A percentile compares a stretch with the other conserved stretches of the same genome.
Evolutionary conservation across 2,329 filamentous ascomycete genomes (phyloP).

Genomic region (Graphium sp.): DNA sequence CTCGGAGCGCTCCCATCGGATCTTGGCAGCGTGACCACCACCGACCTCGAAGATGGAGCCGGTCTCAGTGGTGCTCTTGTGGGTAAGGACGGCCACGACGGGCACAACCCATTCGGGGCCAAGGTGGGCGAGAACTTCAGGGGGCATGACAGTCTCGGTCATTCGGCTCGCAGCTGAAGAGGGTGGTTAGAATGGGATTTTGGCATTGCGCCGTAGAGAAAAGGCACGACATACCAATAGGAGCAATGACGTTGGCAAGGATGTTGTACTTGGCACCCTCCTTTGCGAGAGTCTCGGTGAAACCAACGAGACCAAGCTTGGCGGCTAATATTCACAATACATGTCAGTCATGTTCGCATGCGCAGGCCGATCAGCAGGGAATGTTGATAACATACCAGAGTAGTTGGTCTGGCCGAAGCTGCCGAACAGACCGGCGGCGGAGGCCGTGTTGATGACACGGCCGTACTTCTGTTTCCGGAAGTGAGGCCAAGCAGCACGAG

Average conservation of each 20-base stretch:
- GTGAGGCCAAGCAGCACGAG: conserved; percentile 87
- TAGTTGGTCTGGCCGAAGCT: conserved; percentile 96
- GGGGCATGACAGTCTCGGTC: conserved; percentile 90
- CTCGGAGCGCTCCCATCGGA: conserved; percentile 85
- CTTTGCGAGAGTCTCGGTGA: conserved; percentile 95
- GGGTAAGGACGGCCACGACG: conserved; percentile 72
- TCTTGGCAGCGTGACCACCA: conserved; percentile 80
- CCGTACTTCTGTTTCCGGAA: conserved; percentile 99
- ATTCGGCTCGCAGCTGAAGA: conserved; percentile 72
- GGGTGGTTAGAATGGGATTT: background rate
- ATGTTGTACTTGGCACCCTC: conserved; percentile 98
- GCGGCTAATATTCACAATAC: conserved; percentile 58
- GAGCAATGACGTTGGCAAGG: conserved; percentile 82
- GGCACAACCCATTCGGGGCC: conserved; percentile 94
- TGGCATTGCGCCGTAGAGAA: background rate
- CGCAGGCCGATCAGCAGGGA: too few species aligned
- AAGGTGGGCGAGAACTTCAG: conserved; percentile 71
- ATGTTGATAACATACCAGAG: conserved; percentile 49
- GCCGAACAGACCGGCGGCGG: conserved; percentile 89
- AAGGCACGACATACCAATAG: conserved; percentile 36
- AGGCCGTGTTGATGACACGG: conserved; percentile 89
- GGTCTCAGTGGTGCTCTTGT: conserved; percentile 64
- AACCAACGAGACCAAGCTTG: conserved; percentile 88
- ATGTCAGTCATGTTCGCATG: too few species aligned
- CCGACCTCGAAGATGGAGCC: conserved; percentile 89